Evolutionary conservation across 2,329 filamentous ascomycete genomes (phyloP).

Genomic region (Mycocentrospora acerina): DNA sequence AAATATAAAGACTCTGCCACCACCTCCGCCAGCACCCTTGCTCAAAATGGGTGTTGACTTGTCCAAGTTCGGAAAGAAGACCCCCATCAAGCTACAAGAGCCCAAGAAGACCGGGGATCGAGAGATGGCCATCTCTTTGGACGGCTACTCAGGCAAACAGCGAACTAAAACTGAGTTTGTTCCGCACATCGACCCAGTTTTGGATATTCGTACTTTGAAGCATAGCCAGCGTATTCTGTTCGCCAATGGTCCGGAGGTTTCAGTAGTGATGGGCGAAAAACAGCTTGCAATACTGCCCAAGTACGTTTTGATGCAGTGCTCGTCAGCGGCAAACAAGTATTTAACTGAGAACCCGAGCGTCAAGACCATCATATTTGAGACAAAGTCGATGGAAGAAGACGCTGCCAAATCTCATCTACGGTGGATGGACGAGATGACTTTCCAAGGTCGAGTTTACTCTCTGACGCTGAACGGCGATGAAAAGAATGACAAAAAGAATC

Average conservation of each 20-base stretch:
- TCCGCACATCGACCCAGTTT: slow-evolving; percentile 9
- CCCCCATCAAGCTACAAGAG: not conserved
- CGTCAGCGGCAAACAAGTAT: slow-evolving; percentile 19
- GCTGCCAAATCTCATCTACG: slow-evolving; percentile 17
- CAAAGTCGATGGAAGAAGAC: slow-evolving; percentile 15
- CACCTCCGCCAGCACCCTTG: slow-evolving; percentile 19
- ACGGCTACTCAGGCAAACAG: not conserved
- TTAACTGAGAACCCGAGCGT: slow-evolving; percentile 19
- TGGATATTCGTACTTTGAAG: slow-evolving; percentile 26
- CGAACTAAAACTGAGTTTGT: slow-evolving; percentile 7
- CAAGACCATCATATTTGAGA: slow-evolving; percentile 14
- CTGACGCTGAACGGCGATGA: slow-evolving; percentile 17
- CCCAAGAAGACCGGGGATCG: not conserved
- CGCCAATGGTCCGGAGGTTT: slow-evolving; percentile 21
- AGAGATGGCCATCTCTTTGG: not conserved
- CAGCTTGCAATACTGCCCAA: slow-evolving; percentile 19
- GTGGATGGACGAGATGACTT: slow-evolving; percentile 30
- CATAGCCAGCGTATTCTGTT: slow-evolving; percentile 20
- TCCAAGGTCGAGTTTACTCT: slow-evolving; percentile 24
- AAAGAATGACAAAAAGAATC: slow-evolving; percentile 20
- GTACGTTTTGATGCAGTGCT: slow-evolving; percentile 33
- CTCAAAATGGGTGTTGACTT: slow-evolving; percentile 24
- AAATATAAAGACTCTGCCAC: slow-evolving; percentile 19
- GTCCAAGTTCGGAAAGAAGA: slow-evolving; percentile 23
- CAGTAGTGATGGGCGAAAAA: slow-evolving; percentile 18